These are phyloP conservation scores for Xylaria sp. DNA, from an alignment of 2,329 filamentous ascomycete genomes.

Conservation along the genomic window DNA sequence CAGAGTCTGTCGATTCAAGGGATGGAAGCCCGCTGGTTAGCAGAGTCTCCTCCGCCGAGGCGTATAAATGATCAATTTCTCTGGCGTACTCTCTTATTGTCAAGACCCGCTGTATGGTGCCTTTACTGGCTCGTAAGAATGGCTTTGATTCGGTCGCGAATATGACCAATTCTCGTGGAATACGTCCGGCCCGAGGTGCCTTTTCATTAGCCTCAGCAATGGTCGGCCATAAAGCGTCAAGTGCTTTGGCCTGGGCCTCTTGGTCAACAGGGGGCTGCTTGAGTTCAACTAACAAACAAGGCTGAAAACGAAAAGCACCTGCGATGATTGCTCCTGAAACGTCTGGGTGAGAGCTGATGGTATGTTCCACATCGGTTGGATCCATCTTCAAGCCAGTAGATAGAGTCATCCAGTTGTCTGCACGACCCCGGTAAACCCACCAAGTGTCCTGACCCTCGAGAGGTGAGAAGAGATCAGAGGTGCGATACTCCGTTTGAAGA, in stretches of 20 bases:
- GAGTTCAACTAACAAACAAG: slow-evolving; percentile 35
- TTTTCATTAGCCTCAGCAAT: slow-evolving; percentile 29
- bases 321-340: slow-evolving; percentile 31
- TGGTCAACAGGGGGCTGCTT: slow-evolving; percentile 9
- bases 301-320: slow-evolving; percentile 30
- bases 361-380: slow-evolving; percentile 55
- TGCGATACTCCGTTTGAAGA: slow-evolving; percentile 22
- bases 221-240: slow-evolving; percentile 33
- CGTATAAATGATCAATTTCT: slow-evolving; percentile 40
- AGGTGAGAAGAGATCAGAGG: slow-evolving; percentile 28
- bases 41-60: slow-evolving; percentile 37
- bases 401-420: slow-evolving; percentile 55
- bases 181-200: slow-evolving; percentile 51
- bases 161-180: slow-evolving; percentile 51
- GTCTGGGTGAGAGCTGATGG: slow-evolving; percentile 44
- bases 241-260: background rate
- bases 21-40: slow-evolving; percentile 33
- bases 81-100: slow-evolving; percentile 20
- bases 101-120: slow-evolving; percentile 32
- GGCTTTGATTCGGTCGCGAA: slow-evolving; percentile 33
- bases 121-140: slow-evolving; percentile 35
- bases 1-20: slow-evolving; percentile 23
- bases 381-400: slow-evolving; percentile 54
- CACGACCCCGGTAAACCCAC: slow-evolving; percentile 53
- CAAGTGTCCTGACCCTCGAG: slow-evolving; percentile 20